A percentile compares a stretch with the other conserved stretches of the same genome.
These are phyloP conservation scores for Chaetomium sp. DNA, from an alignment of 2,329 filamentous ascomycete species.

Conservation along the genomic window DNA sequence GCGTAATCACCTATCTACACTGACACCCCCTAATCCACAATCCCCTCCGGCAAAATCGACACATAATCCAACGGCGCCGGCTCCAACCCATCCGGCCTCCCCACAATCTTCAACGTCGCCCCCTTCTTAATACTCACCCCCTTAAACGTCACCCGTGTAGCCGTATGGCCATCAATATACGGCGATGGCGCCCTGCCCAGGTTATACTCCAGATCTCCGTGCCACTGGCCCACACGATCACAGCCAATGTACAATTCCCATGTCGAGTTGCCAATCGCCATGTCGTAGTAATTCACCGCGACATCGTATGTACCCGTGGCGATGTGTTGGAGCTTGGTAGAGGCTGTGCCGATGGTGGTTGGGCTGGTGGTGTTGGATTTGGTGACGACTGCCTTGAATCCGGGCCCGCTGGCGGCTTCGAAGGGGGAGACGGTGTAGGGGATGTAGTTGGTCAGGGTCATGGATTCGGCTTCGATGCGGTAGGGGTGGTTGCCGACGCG, in stretches of 20 bases:
- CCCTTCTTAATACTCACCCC: conserved; percentile 44
- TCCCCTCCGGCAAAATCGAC: conserved; percentile 50
- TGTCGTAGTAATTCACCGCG: conserved; percentile 55
- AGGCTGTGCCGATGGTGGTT: conserved; percentile 36
- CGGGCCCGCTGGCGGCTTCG: conserved; percentile 51
- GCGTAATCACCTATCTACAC: neutral
- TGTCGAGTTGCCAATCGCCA: conserved; percentile 62
- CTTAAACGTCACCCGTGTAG: conserved; percentile 54
- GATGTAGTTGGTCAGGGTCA: conserved; percentile 54
- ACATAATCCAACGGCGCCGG: conserved; percentile 63
- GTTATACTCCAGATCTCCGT: conserved; percentile 51
- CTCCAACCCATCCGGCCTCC: conserved; percentile 53
- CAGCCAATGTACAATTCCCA: conserved; percentile 52
- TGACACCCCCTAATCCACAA: conserved; percentile 41
- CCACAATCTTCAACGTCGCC: conserved; percentile 48
- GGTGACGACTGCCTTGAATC: conserved; percentile 46
- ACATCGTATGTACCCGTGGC: conserved; percentile 53
- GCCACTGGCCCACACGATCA: conserved; percentile 49
- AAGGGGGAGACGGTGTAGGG: conserved; percentile 48
- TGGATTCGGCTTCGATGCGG: conserved; percentile 63
- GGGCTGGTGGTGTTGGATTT: conserved; percentile 40
- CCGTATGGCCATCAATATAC: conserved; percentile 59
- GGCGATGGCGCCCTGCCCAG: conserved; percentile 53
- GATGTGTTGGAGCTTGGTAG: conserved; percentile 38
- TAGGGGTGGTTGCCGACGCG: conserved; percentile 57